A percentile compares a stretch with the other conserved stretches of the same genome.
Conservation (phyloP, 176 grass and related monocot species). For the Rhynchospora pubera region DNA sequence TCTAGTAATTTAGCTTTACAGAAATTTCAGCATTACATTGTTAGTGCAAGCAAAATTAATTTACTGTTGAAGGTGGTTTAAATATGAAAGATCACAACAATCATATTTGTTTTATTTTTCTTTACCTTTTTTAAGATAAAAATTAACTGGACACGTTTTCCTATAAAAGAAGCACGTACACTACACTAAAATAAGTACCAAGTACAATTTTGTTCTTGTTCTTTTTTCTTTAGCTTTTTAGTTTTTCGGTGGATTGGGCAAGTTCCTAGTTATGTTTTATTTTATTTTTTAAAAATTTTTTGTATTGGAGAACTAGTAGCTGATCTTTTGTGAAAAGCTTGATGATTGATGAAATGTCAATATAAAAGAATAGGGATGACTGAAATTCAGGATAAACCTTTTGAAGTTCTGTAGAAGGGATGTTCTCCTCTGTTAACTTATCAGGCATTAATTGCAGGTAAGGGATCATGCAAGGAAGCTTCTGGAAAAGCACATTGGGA, state of each 20-base stretch:
- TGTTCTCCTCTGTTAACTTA: background rate
- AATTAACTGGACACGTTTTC: background rate
- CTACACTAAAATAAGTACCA: background rate
- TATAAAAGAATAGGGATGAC: background rate
- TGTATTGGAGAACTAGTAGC: background rate
- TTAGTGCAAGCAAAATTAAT: background rate
- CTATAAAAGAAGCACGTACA: background rate
- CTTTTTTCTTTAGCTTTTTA: background rate
- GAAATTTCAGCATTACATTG: background rate
- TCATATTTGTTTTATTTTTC: background rate
- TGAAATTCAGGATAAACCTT: background rate
- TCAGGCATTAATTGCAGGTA: conserved; percentile 46
- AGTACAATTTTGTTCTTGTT: too few species aligned
- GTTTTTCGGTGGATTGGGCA: background rate
- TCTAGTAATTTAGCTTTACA: background rate
- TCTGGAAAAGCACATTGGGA: conserved; percentile 73
- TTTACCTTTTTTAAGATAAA: background rate
- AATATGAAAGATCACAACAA: background rate
- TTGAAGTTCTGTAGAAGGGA: background rate
- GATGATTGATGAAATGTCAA: background rate
- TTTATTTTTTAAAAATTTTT: too few species aligned
- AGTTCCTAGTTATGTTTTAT: background rate
- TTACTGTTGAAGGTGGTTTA: background rate
- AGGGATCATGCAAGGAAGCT: conserved; percentile 94
- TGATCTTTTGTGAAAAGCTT: background rate